Evolutionary conservation across 225 moss, liverwort and hornwort genomes (phyloP).

Genomic region (Straminergon stramineum): DNA sequence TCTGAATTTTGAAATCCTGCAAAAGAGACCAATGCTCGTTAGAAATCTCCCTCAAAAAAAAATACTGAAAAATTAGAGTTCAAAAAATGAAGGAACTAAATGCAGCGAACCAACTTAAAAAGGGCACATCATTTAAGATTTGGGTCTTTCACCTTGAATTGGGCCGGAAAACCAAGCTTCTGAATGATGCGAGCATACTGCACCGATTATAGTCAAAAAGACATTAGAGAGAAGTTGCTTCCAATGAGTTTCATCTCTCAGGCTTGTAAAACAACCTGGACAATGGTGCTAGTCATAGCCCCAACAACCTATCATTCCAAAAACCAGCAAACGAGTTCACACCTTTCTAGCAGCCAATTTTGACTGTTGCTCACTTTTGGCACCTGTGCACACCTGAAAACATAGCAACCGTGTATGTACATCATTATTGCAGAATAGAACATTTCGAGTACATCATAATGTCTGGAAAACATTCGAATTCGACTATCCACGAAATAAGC

Average conservation of each 20-base stretch:
- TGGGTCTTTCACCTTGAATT: slow-evolving; percentile 64
- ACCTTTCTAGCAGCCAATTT: slow-evolving; percentile 99
- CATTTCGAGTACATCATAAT: not conserved
- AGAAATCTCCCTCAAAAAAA: not conserved
- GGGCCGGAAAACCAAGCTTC: slow-evolving; percentile 97
- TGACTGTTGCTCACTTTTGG: slow-evolving; percentile 99
- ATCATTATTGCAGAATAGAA: not conserved
- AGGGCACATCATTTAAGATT: not conserved
- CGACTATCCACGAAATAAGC: not conserved
- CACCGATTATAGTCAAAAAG: slow-evolving; percentile 70
- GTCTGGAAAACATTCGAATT: not conserved
- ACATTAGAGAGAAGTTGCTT: slow-evolving; percentile 52
- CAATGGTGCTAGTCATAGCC: slow-evolving; percentile 23
- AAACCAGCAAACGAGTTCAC: slow-evolving; percentile 50
- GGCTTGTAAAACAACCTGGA: slow-evolving; percentile 31
- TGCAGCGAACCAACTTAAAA: not conserved
- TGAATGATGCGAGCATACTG: slow-evolving; percentile 99
- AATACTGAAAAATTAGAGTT: not conserved
- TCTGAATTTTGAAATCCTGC: slow-evolving; percentile 98
- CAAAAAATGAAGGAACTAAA: not conserved
- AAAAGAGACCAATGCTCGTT: not conserved
- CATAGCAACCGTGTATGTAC: not conserved
- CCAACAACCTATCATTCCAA: slow-evolving; percentile 37
- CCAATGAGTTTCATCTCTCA: slow-evolving; percentile 30
- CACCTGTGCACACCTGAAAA: slow-evolving; percentile 95